Conservation (phyloP, 192 early-diverging fungal genomes). For the Backusella morwellensis region DNA sequence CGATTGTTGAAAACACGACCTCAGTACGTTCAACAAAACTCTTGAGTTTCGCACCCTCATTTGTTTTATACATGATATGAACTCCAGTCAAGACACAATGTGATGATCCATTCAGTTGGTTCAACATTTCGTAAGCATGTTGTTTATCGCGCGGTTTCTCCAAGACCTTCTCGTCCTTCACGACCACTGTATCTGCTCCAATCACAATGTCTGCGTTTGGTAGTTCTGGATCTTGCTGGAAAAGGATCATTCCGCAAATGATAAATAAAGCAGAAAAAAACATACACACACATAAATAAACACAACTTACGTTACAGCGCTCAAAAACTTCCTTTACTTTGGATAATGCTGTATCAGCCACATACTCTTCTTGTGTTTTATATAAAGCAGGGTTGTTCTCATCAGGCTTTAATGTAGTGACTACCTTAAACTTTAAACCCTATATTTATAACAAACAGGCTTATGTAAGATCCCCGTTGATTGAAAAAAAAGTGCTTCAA, state of each 20-base stretch:
- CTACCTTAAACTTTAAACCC: slow-evolving; percentile 61
- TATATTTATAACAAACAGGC: slow-evolving; percentile 14
- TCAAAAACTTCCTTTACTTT: slow-evolving; percentile 73
- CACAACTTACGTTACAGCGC: slow-evolving; percentile 24
- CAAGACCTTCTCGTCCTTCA: slow-evolving; percentile 61
- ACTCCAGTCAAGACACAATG: slow-evolving; percentile 81
- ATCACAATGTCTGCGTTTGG: slow-evolving; percentile 64
- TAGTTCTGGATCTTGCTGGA: slow-evolving; percentile 3
- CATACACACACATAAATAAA: neutral
- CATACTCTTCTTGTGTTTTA: slow-evolving; percentile 60
- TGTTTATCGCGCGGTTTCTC: slow-evolving; percentile 72
- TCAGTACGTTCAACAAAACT: slow-evolving; percentile 60
- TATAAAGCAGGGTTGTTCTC: slow-evolving; percentile 70
- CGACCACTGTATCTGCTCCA: slow-evolving; percentile 83
- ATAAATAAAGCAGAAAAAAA: slow-evolving; percentile 1
- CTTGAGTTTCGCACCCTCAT: slow-evolving; percentile 19
- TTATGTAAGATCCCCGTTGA: neutral
- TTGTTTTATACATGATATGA: slow-evolving; percentile 45
- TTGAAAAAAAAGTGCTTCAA: neutral
- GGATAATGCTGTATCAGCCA: slow-evolving; percentile 61
- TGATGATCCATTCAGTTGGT: slow-evolving; percentile 51
- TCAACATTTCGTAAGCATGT: slow-evolving; percentile 64
- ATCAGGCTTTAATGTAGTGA: slow-evolving; percentile 76
- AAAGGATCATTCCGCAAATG: neutral
- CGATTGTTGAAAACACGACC: slow-evolving; percentile 64